These are phyloP conservation scores for Neovahlkampfia damariscottae DNA, from an alignment of 78 protist genomes.

Conservation along the genomic window DNA sequence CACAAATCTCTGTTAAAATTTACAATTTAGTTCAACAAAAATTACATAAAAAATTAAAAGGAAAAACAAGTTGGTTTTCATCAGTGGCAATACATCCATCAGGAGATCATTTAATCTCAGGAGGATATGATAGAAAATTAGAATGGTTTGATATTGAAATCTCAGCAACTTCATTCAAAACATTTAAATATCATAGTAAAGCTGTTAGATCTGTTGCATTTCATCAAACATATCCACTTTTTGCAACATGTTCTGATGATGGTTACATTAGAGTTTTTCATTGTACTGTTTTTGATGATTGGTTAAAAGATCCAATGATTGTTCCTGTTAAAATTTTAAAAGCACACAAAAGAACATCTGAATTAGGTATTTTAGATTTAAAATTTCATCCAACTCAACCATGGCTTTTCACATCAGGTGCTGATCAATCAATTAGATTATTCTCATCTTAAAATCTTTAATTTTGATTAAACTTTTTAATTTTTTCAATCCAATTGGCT, in stretches of 20 bases:
- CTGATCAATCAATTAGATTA: conserved; percentile 62
- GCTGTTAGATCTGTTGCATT: conserved; percentile 75
- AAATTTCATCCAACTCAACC: conserved; percentile 91
- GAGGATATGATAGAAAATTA: conserved; percentile 73
- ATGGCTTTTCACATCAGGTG: conserved; percentile 88
- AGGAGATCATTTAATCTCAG: conserved; percentile 74
- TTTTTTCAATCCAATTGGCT: too few relatives aligned
- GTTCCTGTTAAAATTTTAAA: conserved; percentile 87
- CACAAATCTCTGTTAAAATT: conserved; percentile 43
- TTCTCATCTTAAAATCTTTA: conserved; percentile 21
- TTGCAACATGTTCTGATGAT: conserved; percentile 84
- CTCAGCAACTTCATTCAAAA: conserved; percentile 70
- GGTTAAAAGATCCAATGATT: conserved; percentile 72
- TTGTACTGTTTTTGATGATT: conserved; percentile 64
- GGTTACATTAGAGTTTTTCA: conserved; percentile 79
- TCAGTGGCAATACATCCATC: conserved; percentile 75
- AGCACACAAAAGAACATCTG: conserved; percentile 31
- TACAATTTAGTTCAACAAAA: conserved; percentile 66
- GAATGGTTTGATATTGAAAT: conserved; percentile 94
- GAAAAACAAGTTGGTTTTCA: conserved; percentile 42
- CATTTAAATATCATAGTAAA: conserved; percentile 63
- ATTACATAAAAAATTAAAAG: conserved; percentile 44
- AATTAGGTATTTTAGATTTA: conserved; percentile 69
- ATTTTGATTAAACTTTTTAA: too few relatives aligned
- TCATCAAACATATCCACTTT: conserved; percentile 79